These are phyloP conservation scores for Colletotrichum sp. DNA, from an alignment of 2,329 filamentous ascomycete species.

Conservation along the genomic window DNA sequence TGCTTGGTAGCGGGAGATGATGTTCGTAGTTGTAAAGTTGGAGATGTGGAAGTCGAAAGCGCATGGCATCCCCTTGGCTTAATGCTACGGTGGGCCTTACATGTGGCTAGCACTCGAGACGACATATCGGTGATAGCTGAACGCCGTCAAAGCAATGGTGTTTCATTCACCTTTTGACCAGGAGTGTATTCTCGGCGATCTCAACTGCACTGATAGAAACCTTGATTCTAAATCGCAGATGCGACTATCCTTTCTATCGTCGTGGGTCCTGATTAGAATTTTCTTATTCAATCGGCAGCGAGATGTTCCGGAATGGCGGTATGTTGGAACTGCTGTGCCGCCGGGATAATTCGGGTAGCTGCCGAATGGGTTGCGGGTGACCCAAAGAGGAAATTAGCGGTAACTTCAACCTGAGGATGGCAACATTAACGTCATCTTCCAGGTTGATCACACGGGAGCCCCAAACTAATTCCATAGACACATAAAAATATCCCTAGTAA, in stretches of 20 bases:
- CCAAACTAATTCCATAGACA: rapidly evolving
- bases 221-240: not conserved
- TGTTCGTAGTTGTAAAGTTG: not conserved
- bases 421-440: not conserved
- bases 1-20: not conserved
- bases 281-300: not conserved
- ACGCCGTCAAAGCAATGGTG: not conserved
- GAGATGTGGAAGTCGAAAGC: not conserved
- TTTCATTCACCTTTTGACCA: not conserved
- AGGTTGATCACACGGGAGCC: rapidly evolving
- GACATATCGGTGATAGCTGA: not conserved
- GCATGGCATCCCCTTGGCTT: not conserved
- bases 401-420: not conserved
- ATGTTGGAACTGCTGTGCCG: not conserved
- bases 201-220: not conserved
- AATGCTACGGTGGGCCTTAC: not conserved
- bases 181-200: rapidly evolving
- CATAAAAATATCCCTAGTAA: not conserved
- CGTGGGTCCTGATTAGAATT: not conserved
- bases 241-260: not conserved
- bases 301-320: not conserved
- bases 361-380: not conserved
- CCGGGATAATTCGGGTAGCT: not conserved
- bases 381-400: not conserved
- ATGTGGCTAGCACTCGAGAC: not conserved